Evolutionary conservation across 345 rosid species (phyloP), one percentile per base, ranked within the genome.

Genomic region (Aquilaria malaccensis): DNA sequence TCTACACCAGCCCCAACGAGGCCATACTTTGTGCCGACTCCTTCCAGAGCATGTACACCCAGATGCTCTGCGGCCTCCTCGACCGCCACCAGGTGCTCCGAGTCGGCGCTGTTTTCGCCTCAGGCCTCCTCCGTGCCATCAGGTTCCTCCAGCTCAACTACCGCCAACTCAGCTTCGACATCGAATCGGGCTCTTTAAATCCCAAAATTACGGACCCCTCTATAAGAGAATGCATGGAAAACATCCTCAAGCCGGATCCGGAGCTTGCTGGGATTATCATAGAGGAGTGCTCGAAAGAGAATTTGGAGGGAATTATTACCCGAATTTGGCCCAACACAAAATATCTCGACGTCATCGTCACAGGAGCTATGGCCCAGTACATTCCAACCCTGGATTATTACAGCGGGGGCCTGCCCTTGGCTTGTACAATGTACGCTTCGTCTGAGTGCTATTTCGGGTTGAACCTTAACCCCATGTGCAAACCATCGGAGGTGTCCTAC

Each of bases 311-410:
- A 22, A 85, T 93, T 11, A 80, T 93, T 48, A 79, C 85, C 0
- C 67, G 88, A 48, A 82, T 93, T 46, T 93, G 98, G 97, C 97
- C 98, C 9, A 84, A 87, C 61, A 89, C 97, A 0, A 89, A 84
- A 61, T 93, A 93, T 50, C 74, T 93, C 2, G 98, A 93, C 62
- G 98, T 93, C 46, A 93, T 93, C 7, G 97, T 93, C 1, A 89
- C 98, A 0, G 97, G 98, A 22, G 90, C 98, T 7, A 93, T 93
- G 98, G 96, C 97, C 29, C 98, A 93, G 67, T 93, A 93, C 66
- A 93, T 93, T 13, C 95, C 97, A 0, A 93, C 98, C 0, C 81
- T 93, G n/a, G 92, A 93, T 57, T 89, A 84, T 60, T 93, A 93
- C 64, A 87, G 97, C 11, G 86, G 85, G 0, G 90, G 97, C 10